These are phyloP conservation scores for Oleoguttula mirabilis DNA, from an alignment of 495 filamentous ascomycete genomes.

Conservation along the genomic window DNA sequence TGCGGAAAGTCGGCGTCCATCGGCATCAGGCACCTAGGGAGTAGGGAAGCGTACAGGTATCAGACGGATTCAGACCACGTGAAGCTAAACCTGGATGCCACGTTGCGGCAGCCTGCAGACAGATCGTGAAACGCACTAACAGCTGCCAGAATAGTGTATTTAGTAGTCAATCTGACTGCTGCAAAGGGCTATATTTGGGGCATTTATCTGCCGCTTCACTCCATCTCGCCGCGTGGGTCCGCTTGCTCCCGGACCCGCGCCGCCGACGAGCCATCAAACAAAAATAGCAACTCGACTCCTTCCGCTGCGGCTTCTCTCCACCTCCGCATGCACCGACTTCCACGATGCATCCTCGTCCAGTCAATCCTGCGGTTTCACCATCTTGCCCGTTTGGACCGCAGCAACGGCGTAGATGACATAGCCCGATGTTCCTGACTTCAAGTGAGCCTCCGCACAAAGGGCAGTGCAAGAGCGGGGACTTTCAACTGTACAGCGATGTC, in stretches of 20 bases:
- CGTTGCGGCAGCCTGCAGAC: too few species aligned
- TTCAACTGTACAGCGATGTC: neutral
- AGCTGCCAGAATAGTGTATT: neutral
- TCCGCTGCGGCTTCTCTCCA: neutral
- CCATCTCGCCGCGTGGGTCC: neutral
- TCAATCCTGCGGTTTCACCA: slow-evolving; percentile 5
- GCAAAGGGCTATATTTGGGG: slow-evolving; percentile 3
- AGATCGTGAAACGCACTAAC: neutral
- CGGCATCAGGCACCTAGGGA: too few species aligned
- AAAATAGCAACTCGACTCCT: neutral
- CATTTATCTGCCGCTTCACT: neutral
- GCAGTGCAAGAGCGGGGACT: neutral
- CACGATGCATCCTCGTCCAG: slow-evolving; percentile 2
- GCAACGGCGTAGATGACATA: neutral
- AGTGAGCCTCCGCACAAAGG: slow-evolving; percentile 1
- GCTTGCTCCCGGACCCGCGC: too few species aligned
- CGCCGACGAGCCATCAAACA: too few species aligned
- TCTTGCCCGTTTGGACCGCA: neutral
- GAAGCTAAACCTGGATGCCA: too few species aligned
- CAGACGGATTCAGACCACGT: too few species aligned
- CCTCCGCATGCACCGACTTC: neutral
- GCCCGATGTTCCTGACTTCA: neutral
- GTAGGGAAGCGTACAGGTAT: too few species aligned
- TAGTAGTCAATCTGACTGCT: neutral
- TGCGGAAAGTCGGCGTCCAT: too few species aligned